Evolutionary conservation across 495 filamentous ascomycete species (phyloP).

Genomic region (Neurospora africana): DNA sequence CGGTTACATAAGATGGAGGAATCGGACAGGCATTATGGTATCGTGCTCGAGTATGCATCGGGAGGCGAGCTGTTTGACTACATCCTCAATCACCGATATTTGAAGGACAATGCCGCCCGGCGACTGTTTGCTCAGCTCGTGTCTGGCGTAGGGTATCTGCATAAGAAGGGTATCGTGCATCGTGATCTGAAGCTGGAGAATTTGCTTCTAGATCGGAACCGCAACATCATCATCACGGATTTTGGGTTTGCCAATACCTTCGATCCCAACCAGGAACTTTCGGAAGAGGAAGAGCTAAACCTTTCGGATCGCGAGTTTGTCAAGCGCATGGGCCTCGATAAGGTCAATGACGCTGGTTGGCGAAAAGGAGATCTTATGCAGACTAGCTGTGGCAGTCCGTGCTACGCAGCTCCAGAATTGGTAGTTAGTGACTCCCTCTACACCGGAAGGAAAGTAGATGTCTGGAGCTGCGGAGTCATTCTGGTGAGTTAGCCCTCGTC

Average conservation of each 20-base stretch:
- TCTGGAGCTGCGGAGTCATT: constrained; percentile 99
- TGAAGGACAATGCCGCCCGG: constrained; percentile 85
- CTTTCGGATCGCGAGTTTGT: constrained; percentile 76
- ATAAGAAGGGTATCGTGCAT: constrained; percentile 98
- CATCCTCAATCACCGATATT: constrained; percentile 89
- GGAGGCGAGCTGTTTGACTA: constrained; percentile 98
- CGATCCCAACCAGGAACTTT: constrained; percentile 75
- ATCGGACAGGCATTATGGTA: constrained; percentile 90
- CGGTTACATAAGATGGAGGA: constrained; percentile 97
- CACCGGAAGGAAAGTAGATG: constrained; percentile 94
- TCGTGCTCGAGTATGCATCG: constrained; percentile 96
- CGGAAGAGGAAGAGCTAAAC: constrained; percentile 82
- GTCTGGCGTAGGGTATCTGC: constrained; percentile 93
- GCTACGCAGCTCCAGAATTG: constrained; percentile 93
- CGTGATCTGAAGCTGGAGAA: constrained; percentile 97
- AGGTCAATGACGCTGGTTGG: constrained; percentile 42
- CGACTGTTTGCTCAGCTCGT: constrained; percentile 92
- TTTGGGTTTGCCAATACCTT: constrained; percentile 99
- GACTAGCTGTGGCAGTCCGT: constrained; percentile 78
- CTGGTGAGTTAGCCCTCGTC: constrained; percentile 54
- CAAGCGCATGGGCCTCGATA: constrained; percentile 65
- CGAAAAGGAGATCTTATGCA: constrained; percentile 67
- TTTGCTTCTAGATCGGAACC: constrained; percentile 85
- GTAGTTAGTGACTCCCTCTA: constrained; percentile 97
- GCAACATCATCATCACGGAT: constrained; percentile 99